phyloP scores from a whole-genome alignment of 2,329 filamentous ascomycete species.

The Hypomyces perniciosus region DNA sequence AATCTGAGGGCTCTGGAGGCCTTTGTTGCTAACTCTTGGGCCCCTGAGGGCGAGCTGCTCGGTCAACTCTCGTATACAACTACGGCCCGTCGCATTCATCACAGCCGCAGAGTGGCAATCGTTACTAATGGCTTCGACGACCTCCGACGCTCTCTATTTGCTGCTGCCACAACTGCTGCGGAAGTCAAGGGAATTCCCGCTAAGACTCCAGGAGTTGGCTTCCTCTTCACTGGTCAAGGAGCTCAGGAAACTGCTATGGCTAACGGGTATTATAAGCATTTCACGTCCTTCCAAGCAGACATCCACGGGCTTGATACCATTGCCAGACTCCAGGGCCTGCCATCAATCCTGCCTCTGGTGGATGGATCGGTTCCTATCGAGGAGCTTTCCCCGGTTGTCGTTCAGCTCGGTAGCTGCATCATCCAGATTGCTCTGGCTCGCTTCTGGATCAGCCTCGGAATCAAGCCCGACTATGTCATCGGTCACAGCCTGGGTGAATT shows the following conservation, averaged over 20 bases:
- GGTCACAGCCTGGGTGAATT: slow-evolving; percentile 57
- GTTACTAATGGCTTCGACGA: too few relatives aligned
- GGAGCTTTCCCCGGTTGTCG: slow-evolving; percentile 14
- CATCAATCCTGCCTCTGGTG: slow-evolving; percentile 37
- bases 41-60: slow-evolving; percentile 25
- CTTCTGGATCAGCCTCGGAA: slow-evolving; percentile 33
- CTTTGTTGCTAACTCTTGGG: background rate
- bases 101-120: too few relatives aligned
- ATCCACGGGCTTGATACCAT: slow-evolving; percentile 17
- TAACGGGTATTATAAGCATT: slow-evolving; percentile 22
- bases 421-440: slow-evolving; percentile 37
- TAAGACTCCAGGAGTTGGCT: slow-evolving; percentile 18
- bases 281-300: slow-evolving; percentile 26
- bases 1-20: background rate
- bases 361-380: slow-evolving; percentile 22
- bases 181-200: too few relatives aligned
- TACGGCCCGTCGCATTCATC: slow-evolving; percentile 15
- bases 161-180: too few relatives aligned
- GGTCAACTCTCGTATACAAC: slow-evolving; percentile 46
- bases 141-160: too few relatives aligned
- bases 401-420: slow-evolving; percentile 34
- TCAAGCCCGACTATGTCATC: slow-evolving; percentile 39
- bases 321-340: slow-evolving; percentile 26
- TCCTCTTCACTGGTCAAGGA: slow-evolving; percentile 43
- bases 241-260: slow-evolving; percentile 26